phyloP scores from a whole-genome alignment of 2,329 filamentous ascomycete genomes.

The Amauroascus verrucosus region DNA sequence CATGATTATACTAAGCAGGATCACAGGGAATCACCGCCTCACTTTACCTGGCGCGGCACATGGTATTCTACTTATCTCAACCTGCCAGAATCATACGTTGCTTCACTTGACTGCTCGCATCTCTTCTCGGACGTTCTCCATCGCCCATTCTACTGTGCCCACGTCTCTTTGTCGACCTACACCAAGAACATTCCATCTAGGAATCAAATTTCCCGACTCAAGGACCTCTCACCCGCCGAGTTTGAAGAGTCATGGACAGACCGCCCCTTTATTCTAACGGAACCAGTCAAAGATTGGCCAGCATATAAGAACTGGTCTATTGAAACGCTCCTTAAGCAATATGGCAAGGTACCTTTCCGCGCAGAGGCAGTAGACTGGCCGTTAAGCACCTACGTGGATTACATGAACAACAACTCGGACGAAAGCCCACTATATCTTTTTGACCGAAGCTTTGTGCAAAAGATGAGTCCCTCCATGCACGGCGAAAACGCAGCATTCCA shows the following conservation, averaged over 20 bases:
- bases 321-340: conserved; percentile 53
- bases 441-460: conserved; percentile 74
- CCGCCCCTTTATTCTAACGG: conserved; percentile 75
- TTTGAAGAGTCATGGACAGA: conserved; percentile 68
- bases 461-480: conserved; percentile 61
- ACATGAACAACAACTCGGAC: conserved; percentile 69
- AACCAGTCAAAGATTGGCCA: conserved; percentile 72
- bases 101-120: conserved; percentile 58
- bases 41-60: conserved; percentile 63
- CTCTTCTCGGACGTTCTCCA: conserved; percentile 87
- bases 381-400: conserved; percentile 66
- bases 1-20: background rate
- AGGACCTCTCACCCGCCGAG: conserved; percentile 58
- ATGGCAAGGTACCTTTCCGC: conserved; percentile 60
- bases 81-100: conserved; percentile 44
- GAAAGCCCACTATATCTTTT: conserved; percentile 92
- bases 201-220: conserved; percentile 63
- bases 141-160: conserved; percentile 78
- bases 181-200: conserved; percentile 57
- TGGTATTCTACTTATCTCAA: conserved; percentile 73
- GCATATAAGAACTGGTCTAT: conserved; percentile 65
- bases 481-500: conserved; percentile 54
- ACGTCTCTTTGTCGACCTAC: conserved; percentile 59
- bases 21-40: conserved; percentile 10
- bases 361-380: conserved; percentile 93